phyloP scores from a whole-genome alignment of 768 basidiomycete species.

The Saitozyma sp. region DNA sequence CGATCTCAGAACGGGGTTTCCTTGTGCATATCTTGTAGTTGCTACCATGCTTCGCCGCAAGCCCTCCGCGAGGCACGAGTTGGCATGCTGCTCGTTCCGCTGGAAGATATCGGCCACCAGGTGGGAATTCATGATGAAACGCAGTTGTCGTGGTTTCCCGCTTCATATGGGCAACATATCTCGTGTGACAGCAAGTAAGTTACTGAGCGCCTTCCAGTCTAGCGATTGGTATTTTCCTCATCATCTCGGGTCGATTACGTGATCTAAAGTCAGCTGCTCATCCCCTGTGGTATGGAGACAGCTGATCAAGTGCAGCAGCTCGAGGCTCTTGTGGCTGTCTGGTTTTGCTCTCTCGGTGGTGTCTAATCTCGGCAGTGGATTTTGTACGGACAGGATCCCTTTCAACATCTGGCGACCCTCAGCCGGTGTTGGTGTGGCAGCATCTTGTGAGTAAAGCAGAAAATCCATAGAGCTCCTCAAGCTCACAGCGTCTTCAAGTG shows the following conservation, averaged over 20 bases:
- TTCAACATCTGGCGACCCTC: slow-evolving; percentile 33
- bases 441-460: slow-evolving; percentile 21
- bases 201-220: slow-evolving; percentile 15
- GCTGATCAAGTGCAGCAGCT: slow-evolving; percentile 12
- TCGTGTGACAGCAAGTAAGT: too few species aligned
- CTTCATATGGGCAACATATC: slow-evolving; percentile 21
- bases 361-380: slow-evolving; percentile 12
- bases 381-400: slow-evolving; percentile 17
- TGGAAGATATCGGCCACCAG: slow-evolving; percentile 25
- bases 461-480: background rate
- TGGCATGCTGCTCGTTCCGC: too few species aligned
- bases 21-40: too few species aligned
- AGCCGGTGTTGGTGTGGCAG: slow-evolving; percentile 31
- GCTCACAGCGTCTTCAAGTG: slow-evolving; percentile 9
- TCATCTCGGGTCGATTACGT: slow-evolving; percentile 31
- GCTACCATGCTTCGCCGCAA: too few species aligned
- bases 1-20: too few species aligned
- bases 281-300: background rate
- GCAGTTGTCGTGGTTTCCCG: slow-evolving; percentile 32
- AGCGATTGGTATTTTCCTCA: slow-evolving; percentile 35
- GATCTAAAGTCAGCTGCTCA: slow-evolving; percentile 25
- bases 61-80: too few species aligned
- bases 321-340: too few species aligned
- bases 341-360: slow-evolving; percentile 17
- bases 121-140: slow-evolving; percentile 24